Evolutionary conservation across 768 basidiomycete genomes (phyloP).

Genomic region (Tylopilus balloui): DNA sequence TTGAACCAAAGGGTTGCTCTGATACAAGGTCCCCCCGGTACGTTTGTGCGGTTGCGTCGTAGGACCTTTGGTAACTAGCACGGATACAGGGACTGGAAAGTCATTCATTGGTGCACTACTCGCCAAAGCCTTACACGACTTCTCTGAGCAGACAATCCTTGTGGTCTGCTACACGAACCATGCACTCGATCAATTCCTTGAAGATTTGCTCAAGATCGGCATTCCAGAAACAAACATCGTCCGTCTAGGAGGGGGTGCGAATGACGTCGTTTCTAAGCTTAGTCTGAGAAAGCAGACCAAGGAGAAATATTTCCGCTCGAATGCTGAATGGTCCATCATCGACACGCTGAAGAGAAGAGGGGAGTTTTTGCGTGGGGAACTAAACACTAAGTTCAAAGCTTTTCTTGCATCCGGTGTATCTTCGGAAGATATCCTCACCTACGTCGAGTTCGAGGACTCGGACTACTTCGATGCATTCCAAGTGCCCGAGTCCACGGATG

Average conservation of each 20-base stretch:
- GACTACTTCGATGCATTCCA: conserved; percentile 44
- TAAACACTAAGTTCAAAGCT: conserved; percentile 30
- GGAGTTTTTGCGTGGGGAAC: background rate
- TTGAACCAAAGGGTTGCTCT: conserved; percentile 54
- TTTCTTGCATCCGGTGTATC: conserved; percentile 24
- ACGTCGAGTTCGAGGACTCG: conserved; percentile 50
- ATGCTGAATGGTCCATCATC: conserved; percentile 40
- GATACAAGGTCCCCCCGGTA: conserved; percentile 72
- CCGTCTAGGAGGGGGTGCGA: conserved; percentile 54
- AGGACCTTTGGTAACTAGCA: background rate
- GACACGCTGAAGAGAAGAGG: conserved; percentile 33
- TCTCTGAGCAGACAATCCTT: conserved; percentile 45
- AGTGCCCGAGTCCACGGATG: conserved; percentile 39
- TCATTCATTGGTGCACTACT: conserved; percentile 66
- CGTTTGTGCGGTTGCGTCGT: conserved; percentile 7
- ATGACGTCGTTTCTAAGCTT: conserved; percentile 42
- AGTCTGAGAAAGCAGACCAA: conserved; percentile 38
- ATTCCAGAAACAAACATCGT: conserved; percentile 48
- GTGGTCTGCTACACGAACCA: conserved; percentile 74
- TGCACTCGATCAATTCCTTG: conserved; percentile 65
- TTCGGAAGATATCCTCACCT: conserved; percentile 34
- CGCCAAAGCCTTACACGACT: conserved; percentile 53
- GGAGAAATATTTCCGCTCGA: conserved; percentile 21
- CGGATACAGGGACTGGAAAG: conserved; percentile 58
- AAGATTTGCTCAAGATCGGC: conserved; percentile 55